Percentiles rank a stretch among this genome's conserved stretches.
These are phyloP conservation scores for Ambrosia artemisiifolia DNA, from an alignment of 129 eudicot genomes.

Conservation along the genomic window DNA sequence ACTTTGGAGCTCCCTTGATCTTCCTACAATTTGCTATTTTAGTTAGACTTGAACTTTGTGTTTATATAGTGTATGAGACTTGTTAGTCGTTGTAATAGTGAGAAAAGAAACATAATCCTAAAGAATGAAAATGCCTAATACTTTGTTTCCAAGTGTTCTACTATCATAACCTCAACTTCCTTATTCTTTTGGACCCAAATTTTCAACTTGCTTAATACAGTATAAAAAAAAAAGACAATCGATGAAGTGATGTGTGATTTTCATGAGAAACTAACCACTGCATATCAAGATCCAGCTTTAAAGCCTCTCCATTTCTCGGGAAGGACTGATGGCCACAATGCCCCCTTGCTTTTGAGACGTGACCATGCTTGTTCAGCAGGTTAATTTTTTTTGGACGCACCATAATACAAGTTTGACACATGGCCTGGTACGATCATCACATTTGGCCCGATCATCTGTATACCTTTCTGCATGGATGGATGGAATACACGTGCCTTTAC, in stretches of 20 bases:
- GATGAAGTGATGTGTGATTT: constrained; percentile 59
- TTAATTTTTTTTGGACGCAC: constrained; percentile 7
- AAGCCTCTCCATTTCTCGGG: constrained; percentile 40
- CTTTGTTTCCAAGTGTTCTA: not conserved
- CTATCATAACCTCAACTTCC: too few species aligned
- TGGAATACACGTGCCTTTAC: constrained; percentile 7
- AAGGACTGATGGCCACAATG: constrained; percentile 35
- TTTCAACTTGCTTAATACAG: constrained; percentile 38
- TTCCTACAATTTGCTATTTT: constrained; percentile 50
- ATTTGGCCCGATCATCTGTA: constrained; percentile 1
- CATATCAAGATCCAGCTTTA: constrained; percentile 84
- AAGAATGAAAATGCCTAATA: not conserved
- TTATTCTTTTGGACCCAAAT: too few species aligned
- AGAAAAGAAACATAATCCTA: not conserved
- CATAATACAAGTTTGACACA: constrained; percentile 1
- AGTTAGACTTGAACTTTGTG: constrained; percentile 17
- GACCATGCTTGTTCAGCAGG: constrained; percentile 15
- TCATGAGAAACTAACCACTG: constrained; percentile 55
- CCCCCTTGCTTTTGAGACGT: constrained; percentile 55
- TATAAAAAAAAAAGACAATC: constrained; percentile 72
- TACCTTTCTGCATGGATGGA: constrained; percentile 23
- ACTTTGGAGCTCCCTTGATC: constrained; percentile 63
- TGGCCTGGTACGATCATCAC: constrained; percentile 7
- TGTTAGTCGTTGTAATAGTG: constrained; percentile 3
- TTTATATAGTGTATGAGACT: not conserved